phyloP scores from a whole-genome alignment of 164 flowering plant genomes.

The Cinnamomum chago region DNA sequence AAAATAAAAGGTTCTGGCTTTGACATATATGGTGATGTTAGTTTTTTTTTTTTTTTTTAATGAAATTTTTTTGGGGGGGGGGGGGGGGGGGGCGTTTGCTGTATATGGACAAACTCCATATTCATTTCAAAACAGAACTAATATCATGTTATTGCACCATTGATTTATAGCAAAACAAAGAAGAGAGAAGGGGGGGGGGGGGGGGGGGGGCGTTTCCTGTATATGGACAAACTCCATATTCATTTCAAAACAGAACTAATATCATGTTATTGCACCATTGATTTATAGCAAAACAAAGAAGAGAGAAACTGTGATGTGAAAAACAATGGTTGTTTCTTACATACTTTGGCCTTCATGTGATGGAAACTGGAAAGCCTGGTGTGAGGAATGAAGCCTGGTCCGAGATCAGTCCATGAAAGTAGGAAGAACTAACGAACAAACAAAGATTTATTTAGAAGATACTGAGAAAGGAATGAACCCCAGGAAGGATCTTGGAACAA shows the following conservation, averaged over 20 bases:
- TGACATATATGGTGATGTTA: no score
- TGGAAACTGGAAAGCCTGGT: constrained; percentile 32
- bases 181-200: background rate
- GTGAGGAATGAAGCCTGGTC: constrained; percentile 96
- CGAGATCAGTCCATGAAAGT: constrained; percentile 49
- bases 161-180: background rate
- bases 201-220: no score
- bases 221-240: no score
- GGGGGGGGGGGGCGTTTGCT: no score
- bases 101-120: no score
- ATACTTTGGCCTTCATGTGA: background rate
- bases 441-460: no score
- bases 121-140: no score
- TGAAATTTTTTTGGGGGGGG: no score
- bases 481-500: constrained; percentile 65
- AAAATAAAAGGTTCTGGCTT: no score
- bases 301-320: background rate
- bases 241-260: no score
- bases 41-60: no score
- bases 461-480: background rate
- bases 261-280: background rate
- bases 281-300: background rate
- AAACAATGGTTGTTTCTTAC: background rate
- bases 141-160: background rate
- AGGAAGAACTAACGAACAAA: background rate